These are phyloP conservation scores for Seiridium unicorne DNA, from an alignment of 2,329 filamentous ascomycete genomes.

Conservation along the genomic window DNA sequence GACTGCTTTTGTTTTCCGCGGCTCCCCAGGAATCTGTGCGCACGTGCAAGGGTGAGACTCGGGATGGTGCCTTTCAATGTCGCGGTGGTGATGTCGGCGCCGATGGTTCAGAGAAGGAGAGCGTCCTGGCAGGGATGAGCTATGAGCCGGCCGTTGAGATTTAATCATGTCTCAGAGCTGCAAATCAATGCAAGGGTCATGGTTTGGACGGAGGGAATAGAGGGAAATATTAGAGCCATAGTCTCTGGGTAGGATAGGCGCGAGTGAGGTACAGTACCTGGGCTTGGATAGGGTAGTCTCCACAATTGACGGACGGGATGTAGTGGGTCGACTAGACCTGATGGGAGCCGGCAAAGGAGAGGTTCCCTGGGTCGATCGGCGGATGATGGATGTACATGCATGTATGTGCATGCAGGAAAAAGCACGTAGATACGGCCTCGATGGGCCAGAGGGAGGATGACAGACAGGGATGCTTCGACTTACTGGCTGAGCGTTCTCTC, in stretches of 20 bases:
- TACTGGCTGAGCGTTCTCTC: constrained; percentile 6
- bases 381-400: constrained; percentile 1
- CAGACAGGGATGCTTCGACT: constrained; percentile 21
- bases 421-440: constrained; percentile 15
- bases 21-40: constrained; percentile 12
- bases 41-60: constrained; percentile 18
- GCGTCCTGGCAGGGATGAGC: not conserved
- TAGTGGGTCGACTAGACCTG: not conserved
- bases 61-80: constrained; percentile 8
- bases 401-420: constrained; percentile 15
- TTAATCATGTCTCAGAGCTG: constrained; percentile 6
- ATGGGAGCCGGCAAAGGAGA: not conserved
- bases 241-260: not conserved
- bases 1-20: constrained; percentile 4
- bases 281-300: not conserved
- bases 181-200: constrained; percentile 7
- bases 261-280: not conserved
- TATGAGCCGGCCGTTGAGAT: constrained; percentile 7
- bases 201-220: not conserved
- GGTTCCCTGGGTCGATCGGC: constrained; percentile 5
- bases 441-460: constrained; percentile 15
- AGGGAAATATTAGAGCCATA: not conserved
- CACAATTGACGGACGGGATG: not conserved
- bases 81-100: not conserved
- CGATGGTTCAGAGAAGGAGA: not conserved